Evolutionary conservation across 148 eudicot species (phyloP).

Genomic region (Vaccinium corymbosum): DNA sequence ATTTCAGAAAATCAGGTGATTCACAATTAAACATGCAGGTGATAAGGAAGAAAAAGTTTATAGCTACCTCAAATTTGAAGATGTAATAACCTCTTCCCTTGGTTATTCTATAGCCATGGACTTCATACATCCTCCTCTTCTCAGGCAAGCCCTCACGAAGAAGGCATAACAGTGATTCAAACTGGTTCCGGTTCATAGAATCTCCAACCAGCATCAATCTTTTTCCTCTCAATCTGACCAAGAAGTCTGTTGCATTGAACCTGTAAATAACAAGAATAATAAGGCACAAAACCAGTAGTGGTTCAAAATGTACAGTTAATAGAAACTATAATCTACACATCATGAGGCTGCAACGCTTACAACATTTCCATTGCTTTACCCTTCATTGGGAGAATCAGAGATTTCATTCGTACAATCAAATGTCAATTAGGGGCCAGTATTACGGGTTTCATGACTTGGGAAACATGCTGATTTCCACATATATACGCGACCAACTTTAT

Average conservation of each 20-base stretch:
- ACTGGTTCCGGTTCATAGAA: slow-evolving; percentile 94
- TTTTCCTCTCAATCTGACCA: slow-evolving; percentile 75
- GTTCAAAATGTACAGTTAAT: not conserved
- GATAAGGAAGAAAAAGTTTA: not conserved
- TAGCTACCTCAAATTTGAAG: slow-evolving; percentile 82
- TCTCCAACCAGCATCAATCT: slow-evolving; percentile 88
- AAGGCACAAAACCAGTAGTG: not conserved
- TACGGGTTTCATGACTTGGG: slow-evolving; percentile 1
- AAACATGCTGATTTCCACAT: slow-evolving; percentile 12
- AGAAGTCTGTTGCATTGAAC: slow-evolving; percentile 81
- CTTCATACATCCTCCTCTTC: slow-evolving; percentile 86
- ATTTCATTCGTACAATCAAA: not conserved
- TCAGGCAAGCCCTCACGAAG: slow-evolving; percentile 68
- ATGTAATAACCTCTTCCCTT: slow-evolving; percentile 87
- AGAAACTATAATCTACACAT: not conserved
- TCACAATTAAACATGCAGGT: slow-evolving; percentile 1
- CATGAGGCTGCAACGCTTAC: not conserved
- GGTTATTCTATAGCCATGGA: slow-evolving; percentile 79
- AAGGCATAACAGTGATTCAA: slow-evolving; percentile 86
- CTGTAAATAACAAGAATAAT: slow-evolving; percentile 30
- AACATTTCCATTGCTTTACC: not conserved
- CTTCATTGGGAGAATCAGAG: not conserved
- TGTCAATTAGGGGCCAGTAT: not conserved
- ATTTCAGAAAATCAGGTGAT: not conserved
- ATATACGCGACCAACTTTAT: not conserved